Base-by-base conservation (phyloP, 2,329 filamentous ascomycete species). In the Colletotrichum costaricense region DNA sequence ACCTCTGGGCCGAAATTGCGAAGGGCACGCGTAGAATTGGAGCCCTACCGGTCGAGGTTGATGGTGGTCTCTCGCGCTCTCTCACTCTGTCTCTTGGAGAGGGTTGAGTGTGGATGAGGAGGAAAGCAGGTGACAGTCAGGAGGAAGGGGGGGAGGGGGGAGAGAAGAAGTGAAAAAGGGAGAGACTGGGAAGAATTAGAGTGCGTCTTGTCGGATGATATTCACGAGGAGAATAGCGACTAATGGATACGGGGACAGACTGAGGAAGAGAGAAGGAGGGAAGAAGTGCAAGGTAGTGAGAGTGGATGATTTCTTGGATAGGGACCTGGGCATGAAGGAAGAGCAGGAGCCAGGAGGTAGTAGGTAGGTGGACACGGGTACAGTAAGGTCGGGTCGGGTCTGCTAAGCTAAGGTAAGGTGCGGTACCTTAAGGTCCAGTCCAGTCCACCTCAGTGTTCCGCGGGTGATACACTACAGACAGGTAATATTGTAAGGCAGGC, bases 221-320 rank as follows among this genome's bases (percentile, higher is more conserved):
- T 73, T 73, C 71, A 66, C 67, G 65, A 65, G 60, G 62, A 70
- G 59, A 46, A 62, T 54, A 49, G 72, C 55, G 63, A 58, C 58
- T 66, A 73, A 73, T 73, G 67, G 60, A 66, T 73, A 71, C 67
- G 46, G 67, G 65, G 38, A 30, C 58, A 65, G 46, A 60, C 38
- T 52, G 49, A 71, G 65, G 57, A 56, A 62, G 63, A 63, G 60
- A 62, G 56, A 49, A 63, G 46, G 57, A 66, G 59, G 60, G 59
- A 67, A 52, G 46, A 63, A 57, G 30, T 62, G 68, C 79, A 76
- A 80, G 79, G 63, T 69, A 75, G 49, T 71, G 67, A 66, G 69
- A 65, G 70, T 71, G 73, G 56, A 63, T 65, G 59, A 38, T 62
- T 58, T 72, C 55, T 64, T 71, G 67, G 24, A 57, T 52, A 64